Percentiles rank a stretch among this genome's conserved stretches.
Conservation (phyloP, 2,329 filamentous ascomycete genomes). For the Berkeleyomyces rouxiae region DNA sequence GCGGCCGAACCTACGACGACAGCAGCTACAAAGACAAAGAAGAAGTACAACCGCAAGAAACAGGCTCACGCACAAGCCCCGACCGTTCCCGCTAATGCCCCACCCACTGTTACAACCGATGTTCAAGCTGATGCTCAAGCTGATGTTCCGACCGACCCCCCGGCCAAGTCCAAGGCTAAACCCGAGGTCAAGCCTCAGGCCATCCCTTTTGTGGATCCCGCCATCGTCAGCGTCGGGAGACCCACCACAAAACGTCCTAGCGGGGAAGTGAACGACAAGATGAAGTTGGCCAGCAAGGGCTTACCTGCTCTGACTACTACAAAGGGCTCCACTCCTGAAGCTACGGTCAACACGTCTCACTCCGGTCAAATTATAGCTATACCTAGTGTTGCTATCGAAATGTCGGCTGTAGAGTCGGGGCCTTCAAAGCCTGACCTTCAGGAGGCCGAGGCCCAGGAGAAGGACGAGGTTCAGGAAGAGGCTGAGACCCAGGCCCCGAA, state of each 20-base stretch:
- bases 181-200: background rate
- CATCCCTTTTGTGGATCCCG: conserved; percentile 54
- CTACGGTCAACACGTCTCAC: background rate
- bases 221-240: conserved; percentile 53
- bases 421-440: background rate
- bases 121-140: too few species aligned
- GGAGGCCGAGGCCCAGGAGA: background rate
- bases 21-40: background rate
- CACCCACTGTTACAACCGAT: background rate
- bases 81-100: background rate
- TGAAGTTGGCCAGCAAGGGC: background rate
- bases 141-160: too few species aligned
- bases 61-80: background rate
- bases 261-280: conserved; percentile 4
- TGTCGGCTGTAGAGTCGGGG: conserved; percentile 3
- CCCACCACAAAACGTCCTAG: conserved; percentile 4
- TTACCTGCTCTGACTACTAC: background rate
- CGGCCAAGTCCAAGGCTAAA: background rate
- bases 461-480: background rate
- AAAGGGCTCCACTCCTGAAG: background rate
- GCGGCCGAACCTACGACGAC: conserved; percentile 20
- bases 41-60: background rate
- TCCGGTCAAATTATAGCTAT: background rate
- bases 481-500: background rate
- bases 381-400: background rate